phyloP scores from a whole-genome alignment of 1,284 basidiomycete species.

The Kwoniella shivajii region DNA sequence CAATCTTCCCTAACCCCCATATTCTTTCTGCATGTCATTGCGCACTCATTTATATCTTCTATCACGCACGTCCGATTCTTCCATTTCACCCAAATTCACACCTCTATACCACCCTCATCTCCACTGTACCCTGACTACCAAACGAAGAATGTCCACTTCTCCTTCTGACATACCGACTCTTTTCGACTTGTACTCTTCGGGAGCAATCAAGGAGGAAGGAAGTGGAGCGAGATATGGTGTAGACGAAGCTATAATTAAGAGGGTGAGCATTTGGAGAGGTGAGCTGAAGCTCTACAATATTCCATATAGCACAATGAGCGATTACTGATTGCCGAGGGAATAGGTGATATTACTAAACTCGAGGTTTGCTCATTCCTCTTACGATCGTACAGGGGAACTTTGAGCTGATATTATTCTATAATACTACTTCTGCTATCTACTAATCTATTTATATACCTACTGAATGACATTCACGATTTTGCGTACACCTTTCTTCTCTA shows the following conservation, averaged over 20 bases:
- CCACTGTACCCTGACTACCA: not conserved
- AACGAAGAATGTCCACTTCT: constrained; percentile 1
- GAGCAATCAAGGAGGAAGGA: constrained; percentile 8
- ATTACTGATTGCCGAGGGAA: not conserved
- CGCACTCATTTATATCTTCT: too few species aligned
- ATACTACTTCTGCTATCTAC: too few species aligned
- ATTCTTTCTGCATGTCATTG: too few species aligned
- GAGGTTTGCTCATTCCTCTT: constrained; percentile 27
- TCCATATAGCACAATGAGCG: not conserved
- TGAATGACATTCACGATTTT: not conserved
- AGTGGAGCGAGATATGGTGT: constrained; percentile 7
- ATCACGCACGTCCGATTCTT: not conserved
- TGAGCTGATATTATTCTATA: too few species aligned
- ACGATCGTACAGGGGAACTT: too few species aligned
- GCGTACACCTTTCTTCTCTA: not conserved
- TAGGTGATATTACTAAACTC: constrained; percentile 51
- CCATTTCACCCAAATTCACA: not conserved
- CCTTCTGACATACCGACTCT: constrained; percentile 36
- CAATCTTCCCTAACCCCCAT: too few species aligned
- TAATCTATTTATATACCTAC: too few species aligned
- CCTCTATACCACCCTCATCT: not conserved
- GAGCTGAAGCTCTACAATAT: not conserved
- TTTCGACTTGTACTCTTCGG: constrained; percentile 22
- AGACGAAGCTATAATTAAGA: constrained; percentile 29
- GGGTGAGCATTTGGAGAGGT: constrained; percentile 47